Conservation (phyloP, 1,139 yeast genomes). For the Candida freyschussii region DNA sequence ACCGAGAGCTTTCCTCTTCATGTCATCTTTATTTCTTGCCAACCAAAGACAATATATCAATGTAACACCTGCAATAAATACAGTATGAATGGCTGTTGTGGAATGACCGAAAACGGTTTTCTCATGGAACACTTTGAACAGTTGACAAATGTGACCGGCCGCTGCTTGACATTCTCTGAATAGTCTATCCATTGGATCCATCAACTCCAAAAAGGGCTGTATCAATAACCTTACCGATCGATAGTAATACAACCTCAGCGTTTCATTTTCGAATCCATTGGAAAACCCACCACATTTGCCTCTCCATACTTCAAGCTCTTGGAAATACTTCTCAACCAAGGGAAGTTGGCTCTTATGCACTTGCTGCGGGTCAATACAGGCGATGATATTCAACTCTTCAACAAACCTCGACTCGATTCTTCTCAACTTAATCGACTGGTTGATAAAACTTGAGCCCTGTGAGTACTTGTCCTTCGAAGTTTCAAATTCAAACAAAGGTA, state of each 20-base stretch:
- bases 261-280: constrained; percentile 45
- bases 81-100: constrained; percentile 56
- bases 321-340: constrained; percentile 40
- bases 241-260: constrained; percentile 48
- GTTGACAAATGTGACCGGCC: constrained; percentile 57
- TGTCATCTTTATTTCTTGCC: constrained; percentile 50
- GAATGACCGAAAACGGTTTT: constrained; percentile 55
- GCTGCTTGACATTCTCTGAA: constrained; percentile 60
- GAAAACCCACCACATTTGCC: constrained; percentile 39
- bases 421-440: constrained; percentile 47
- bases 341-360: constrained; percentile 34
- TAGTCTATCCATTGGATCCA: constrained; percentile 52
- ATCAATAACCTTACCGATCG: constrained; percentile 50
- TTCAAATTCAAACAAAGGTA: constrained; percentile 44
- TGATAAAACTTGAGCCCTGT: constrained; percentile 41
- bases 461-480: constrained; percentile 33
- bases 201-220: constrained; percentile 53
- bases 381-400: constrained; percentile 38
- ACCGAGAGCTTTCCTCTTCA: constrained; percentile 41
- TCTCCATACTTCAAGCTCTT: constrained; percentile 48
- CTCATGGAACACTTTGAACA: constrained; percentile 53
- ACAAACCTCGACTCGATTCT: constrained; percentile 53
- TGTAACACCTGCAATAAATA: constrained; percentile 59
- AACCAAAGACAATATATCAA: constrained; percentile 57
- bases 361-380: constrained; percentile 13